phyloP scores from a whole-genome alignment of 2,329 filamentous ascomycete species.

The Cercospora brassicicola region DNA sequence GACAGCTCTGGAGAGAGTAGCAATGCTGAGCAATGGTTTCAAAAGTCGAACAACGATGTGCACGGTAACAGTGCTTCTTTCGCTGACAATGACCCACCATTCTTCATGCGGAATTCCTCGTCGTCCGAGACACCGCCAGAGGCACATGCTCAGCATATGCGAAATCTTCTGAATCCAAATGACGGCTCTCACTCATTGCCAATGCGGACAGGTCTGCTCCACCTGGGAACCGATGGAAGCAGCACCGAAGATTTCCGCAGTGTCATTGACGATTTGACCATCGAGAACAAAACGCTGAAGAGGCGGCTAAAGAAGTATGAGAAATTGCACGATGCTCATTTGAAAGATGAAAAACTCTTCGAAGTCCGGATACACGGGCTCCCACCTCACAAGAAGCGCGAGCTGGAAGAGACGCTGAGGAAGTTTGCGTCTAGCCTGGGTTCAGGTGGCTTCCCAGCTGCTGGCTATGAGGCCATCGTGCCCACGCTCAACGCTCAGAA shows the following conservation, averaged over 20 bases:
- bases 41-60: slow-evolving; percentile 53
- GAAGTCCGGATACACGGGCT: slow-evolving; percentile 78
- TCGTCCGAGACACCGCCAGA: slow-evolving; percentile 48
- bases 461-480: slow-evolving; percentile 38
- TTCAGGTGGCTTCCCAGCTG: slow-evolving; percentile 43
- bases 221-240: slow-evolving; percentile 50
- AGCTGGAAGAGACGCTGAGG: slow-evolving; percentile 71
- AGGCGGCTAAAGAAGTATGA: slow-evolving; percentile 71
- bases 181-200: slow-evolving; percentile 27
- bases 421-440: slow-evolving; percentile 68
- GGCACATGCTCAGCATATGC: slow-evolving; percentile 18
- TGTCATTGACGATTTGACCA: slow-evolving; percentile 82
- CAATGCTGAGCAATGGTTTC: slow-evolving; percentile 55
- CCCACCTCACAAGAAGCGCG: slow-evolving; percentile 69
- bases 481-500: slow-evolving; percentile 56
- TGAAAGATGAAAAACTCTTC: slow-evolving; percentile 76
- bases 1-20: slow-evolving; percentile 53
- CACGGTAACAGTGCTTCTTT: slow-evolving; percentile 41
- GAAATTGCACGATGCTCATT: slow-evolving; percentile 63
- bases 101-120: slow-evolving; percentile 41
- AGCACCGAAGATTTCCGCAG: slow-evolving; percentile 74
- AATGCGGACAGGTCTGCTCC: slow-evolving; percentile 44
- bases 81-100: slow-evolving; percentile 48
- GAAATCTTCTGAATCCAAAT: slow-evolving; percentile 12
- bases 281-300: slow-evolving; percentile 78